Percentiles rank a stretch among this genome's conserved stretches.
Evolutionary conservation across 805 yeast species (phyloP).

Genomic region (Nematodospora valgi): DNA sequence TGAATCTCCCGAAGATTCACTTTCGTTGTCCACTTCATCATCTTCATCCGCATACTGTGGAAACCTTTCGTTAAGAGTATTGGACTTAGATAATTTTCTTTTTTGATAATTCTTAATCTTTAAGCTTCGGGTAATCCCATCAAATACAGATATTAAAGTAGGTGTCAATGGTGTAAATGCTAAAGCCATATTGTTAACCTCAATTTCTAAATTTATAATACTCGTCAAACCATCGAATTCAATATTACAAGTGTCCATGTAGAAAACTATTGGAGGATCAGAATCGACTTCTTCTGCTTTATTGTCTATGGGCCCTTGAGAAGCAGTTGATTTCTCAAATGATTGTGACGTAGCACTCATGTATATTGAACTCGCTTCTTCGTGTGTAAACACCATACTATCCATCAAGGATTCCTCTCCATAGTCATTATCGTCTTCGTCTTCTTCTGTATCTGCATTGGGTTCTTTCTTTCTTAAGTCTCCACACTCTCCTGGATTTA

Average conservation of each 20-base stretch:
- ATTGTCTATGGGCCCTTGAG: constrained; percentile 7
- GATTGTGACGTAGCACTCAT: constrained; percentile 75
- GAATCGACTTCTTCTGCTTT: constrained; percentile 1
- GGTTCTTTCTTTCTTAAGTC: constrained; percentile 12
- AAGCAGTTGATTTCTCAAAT: constrained; percentile 18
- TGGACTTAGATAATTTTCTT: constrained; percentile 13
- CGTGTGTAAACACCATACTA: constrained; percentile 64
- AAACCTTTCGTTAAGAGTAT: constrained; percentile 12
- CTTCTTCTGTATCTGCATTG: constrained; percentile 9
- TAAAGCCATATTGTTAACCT: constrained; percentile 37
- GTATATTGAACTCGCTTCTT: constrained; percentile 67
- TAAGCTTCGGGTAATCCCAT: constrained; percentile 33
- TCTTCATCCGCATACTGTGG: constrained; percentile 23
- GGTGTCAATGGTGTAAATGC: constrained; percentile 45
- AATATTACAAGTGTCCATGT: constrained; percentile 35
- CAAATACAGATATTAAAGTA: constrained; percentile 31
- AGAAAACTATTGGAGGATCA: constrained; percentile 19
- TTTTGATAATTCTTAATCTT: constrained; percentile 31
- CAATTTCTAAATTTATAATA: constrained; percentile 33
- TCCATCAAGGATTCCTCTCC: constrained; percentile 46
- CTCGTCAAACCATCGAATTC: constrained; percentile 47
- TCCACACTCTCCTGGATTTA: constrained; percentile 24
- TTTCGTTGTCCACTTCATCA: constrained; percentile 14
- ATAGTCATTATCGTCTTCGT: constrained; percentile 26
- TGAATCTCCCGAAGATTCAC: constrained; percentile 10